Percentiles rank a stretch among this genome's conserved stretches.
These are phyloP conservation scores for Galerina marginata DNA, from an alignment of 768 basidiomycete species.

Conservation along the genomic window DNA sequence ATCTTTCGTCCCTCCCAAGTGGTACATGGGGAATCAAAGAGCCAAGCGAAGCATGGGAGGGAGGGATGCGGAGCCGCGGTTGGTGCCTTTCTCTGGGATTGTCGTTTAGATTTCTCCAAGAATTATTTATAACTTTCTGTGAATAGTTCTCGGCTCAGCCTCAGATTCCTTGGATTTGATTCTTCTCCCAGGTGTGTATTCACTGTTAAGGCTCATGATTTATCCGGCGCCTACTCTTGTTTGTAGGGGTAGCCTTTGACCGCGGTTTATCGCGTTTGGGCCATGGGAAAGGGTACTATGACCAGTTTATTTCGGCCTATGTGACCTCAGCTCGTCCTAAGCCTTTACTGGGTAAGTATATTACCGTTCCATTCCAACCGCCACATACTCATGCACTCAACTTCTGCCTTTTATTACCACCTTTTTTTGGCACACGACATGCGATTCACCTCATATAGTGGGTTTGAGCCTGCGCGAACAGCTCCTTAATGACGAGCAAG, in stretches of 20 bases:
- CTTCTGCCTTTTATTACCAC: not conserved
- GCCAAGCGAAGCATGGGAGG: slow-evolving; percentile 52
- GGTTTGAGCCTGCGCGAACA: slow-evolving; percentile 29
- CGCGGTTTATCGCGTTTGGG: slow-evolving; percentile 70
- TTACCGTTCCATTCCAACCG: not conserved
- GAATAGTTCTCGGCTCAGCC: slow-evolving; percentile 15
- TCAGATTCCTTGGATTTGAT: slow-evolving; percentile 63
- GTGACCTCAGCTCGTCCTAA: slow-evolving; percentile 43
- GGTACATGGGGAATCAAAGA: slow-evolving; percentile 83
- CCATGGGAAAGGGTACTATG: slow-evolving; percentile 86
- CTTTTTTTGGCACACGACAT: not conserved
- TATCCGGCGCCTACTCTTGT: not conserved
- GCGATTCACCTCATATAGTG: slow-evolving; percentile 9
- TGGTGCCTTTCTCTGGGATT: slow-evolving; percentile 23
- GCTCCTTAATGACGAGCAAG: slow-evolving; percentile 12
- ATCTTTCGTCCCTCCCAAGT: slow-evolving; percentile 58
- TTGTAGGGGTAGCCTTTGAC: slow-evolving; percentile 77
- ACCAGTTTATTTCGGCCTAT: slow-evolving; percentile 70
- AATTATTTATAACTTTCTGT: not conserved
- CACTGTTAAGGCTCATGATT: not conserved
- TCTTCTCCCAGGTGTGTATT: slow-evolving; percentile 61
- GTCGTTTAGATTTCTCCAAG: no score
- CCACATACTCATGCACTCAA: slow-evolving; percentile 2
- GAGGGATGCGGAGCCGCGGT: slow-evolving; percentile 57
- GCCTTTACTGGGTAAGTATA: slow-evolving; percentile 64